Evolutionary conservation across 306 rosid genomes (phyloP).

Genomic region (Pyrus betulifolia): DNA sequence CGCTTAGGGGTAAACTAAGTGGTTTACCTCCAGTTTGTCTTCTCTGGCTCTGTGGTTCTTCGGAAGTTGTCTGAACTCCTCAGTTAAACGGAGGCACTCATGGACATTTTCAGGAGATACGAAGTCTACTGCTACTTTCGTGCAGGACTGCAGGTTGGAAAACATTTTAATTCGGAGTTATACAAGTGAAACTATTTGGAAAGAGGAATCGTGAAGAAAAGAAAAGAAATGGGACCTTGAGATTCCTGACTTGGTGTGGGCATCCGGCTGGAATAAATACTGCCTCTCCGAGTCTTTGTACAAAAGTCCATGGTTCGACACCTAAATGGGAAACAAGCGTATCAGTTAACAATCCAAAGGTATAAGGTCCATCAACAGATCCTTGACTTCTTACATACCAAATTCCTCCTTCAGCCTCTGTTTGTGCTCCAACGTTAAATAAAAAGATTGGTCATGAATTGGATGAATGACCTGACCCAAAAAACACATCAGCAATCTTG

Average conservation of each 20-base stretch:
- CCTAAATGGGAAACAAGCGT: conserved; percentile 24
- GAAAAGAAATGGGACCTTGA: conserved; percentile 36
- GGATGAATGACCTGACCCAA: conserved; percentile 62
- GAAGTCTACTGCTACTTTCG: conserved; percentile 77
- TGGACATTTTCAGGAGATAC: conserved; percentile 71
- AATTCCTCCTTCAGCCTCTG: conserved; percentile 65
- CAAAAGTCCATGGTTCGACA: conserved; percentile 75
- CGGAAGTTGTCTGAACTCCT: conserved; percentile 68
- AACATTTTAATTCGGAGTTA: not conserved
- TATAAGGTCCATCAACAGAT: not conserved
- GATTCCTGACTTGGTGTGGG: conserved; percentile 89
- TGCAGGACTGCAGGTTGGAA: conserved; percentile 53
- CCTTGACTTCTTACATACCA: conserved; percentile 28
- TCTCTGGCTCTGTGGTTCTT: conserved; percentile 68
- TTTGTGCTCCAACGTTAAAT: conserved; percentile 63
- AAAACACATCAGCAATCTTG: not conserved
- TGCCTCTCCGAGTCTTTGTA: conserved; percentile 73
- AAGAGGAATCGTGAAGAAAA: not conserved
- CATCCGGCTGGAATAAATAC: conserved; percentile 91
- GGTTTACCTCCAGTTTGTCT: conserved; percentile 77
- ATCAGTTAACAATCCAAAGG: not conserved
- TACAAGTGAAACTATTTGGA: not conserved
- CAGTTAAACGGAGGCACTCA: conserved; percentile 69
- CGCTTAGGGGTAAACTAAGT: not conserved
- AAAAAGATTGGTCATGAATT: conserved; percentile 75